These are phyloP conservation scores for Helicocarpus griseus DNA, from an alignment of 2,329 filamentous ascomycete genomes.

Conservation along the genomic window DNA sequence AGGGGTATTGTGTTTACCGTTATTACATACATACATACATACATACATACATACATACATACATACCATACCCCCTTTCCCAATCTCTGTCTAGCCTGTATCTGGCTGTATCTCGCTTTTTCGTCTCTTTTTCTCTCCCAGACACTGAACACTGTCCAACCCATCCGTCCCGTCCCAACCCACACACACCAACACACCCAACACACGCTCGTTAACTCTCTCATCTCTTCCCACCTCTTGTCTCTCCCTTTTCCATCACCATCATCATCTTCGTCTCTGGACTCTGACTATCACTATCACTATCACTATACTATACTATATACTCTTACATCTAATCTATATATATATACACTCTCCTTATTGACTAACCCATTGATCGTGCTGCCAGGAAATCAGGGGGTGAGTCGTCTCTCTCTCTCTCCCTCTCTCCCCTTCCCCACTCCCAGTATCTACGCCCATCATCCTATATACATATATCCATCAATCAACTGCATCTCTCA, in stretches of 20 bases:
- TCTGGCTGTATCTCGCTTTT: too few species aligned
- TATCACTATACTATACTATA: background rate
- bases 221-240: background rate
- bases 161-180: background rate
- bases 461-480: background rate
- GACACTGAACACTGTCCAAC: too few species aligned
- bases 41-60: too few species aligned
- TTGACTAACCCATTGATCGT: too few species aligned
- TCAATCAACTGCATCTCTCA: background rate
- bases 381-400: slow-evolving; percentile 2
- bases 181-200: too few species aligned
- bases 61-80: too few species aligned
- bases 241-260: background rate
- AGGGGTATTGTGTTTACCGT: too few species aligned
- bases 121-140: too few species aligned
- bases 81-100: too few species aligned
- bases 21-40: too few species aligned
- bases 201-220: too few species aligned
- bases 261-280: background rate
- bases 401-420: slow-evolving; percentile 6
- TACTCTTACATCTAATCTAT: background rate
- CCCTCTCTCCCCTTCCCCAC: slow-evolving; percentile 11
- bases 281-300: too few species aligned
- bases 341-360: background rate
- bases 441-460: background rate